phyloP scores from a whole-genome alignment of 2,329 filamentous ascomycete genomes.

The Aureobasidium uvarum region DNA sequence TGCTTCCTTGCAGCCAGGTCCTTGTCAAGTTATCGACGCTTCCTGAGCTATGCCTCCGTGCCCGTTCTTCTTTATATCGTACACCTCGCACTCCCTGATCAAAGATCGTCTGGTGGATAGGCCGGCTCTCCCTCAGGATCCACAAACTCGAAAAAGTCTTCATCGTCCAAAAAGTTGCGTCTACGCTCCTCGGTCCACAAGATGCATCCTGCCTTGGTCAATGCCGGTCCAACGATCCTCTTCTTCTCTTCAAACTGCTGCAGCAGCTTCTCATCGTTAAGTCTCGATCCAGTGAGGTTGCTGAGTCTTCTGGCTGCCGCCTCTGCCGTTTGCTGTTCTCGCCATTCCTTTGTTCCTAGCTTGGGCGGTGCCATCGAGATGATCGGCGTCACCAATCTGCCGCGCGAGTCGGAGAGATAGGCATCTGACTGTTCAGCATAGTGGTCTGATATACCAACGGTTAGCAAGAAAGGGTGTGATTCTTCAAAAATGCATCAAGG shows the following conservation, averaged over 20 bases:
- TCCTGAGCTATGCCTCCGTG: slow-evolving; percentile 6
- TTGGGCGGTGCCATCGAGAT: slow-evolving; percentile 14
- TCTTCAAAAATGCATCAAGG: slow-evolving; percentile 27
- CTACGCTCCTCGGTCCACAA: slow-evolving; percentile 54
- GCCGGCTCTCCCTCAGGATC: background rate
- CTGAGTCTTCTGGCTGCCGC: slow-evolving; percentile 33
- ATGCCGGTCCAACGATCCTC: slow-evolving; percentile 51
- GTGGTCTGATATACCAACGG: slow-evolving; percentile 32
- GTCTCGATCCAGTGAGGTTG: slow-evolving; percentile 35
- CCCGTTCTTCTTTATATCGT: background rate
- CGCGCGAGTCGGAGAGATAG: slow-evolving; percentile 50
- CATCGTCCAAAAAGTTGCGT: slow-evolving; percentile 51
- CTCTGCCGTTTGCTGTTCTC: slow-evolving; percentile 17
- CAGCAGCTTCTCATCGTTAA: slow-evolving; percentile 42
- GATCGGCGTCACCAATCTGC: slow-evolving; percentile 49
- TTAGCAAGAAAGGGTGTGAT: slow-evolving; percentile 13
- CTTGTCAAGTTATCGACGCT: background rate
- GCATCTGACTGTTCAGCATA: slow-evolving; percentile 44
- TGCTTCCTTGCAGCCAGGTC: background rate
- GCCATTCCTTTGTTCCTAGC: slow-evolving; percentile 16
- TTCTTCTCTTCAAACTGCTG: slow-evolving; percentile 54
- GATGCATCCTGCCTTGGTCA: slow-evolving; percentile 54
- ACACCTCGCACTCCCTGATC: background rate
- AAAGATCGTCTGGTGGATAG: background rate
- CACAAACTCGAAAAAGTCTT: slow-evolving; percentile 41